Evolutionary conservation across 495 filamentous ascomycete genomes (phyloP), one percentile per base, ranked within the genome.

Genomic region (Xylaria intraflava): DNA sequence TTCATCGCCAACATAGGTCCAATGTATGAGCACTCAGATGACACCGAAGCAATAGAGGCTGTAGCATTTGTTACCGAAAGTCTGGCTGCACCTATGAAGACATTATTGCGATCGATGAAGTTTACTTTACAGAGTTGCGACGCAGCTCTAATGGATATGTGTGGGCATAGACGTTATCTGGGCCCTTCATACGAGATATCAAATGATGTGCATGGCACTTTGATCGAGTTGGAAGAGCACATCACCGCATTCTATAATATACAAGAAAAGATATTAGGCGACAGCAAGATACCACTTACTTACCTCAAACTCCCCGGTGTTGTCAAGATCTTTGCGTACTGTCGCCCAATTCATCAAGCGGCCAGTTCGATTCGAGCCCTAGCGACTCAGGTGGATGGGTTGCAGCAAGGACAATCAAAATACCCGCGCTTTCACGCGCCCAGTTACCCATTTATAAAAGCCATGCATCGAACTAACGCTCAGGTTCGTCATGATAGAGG

Each of bases 401-500:
- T 81, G 65, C 65, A 74, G 33, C 62, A 72, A 51, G 55, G 49
- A 2, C 59, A 31, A 59, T 51, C 57, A 27, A 66, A 53, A 69
- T 69, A 67, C 17, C 54, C 51, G 2, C 66, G 59, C 1, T 49
- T 80, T 23, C 69, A 77, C 46, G 58, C 68, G 0, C 79, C 79
- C 16, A 72, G 72, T 11, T 82, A 82, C 53, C 78, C 77, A 10
- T 71, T 73, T 6, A 35, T 46, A n/a, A 79, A 83, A 57, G 68
- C 75, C 1, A 30, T 81, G 1, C 68, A 80, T 46, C 69, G 79
- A 22, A 70, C 72, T 8, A 81, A 79, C 59, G 69, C 75, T 14
- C 78, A 81, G 53, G 79, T 82, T 22, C 67, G 75, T 12, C 79
- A 82, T 60, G 79, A 83, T 57, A 68, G 80, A 50, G 80, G 80